Percentiles rank a stretch among this genome's conserved stretches.
Conservation (phyloP, 768 basidiomycete genomes). For the Tricholoma hemisulphureum region DNA sequence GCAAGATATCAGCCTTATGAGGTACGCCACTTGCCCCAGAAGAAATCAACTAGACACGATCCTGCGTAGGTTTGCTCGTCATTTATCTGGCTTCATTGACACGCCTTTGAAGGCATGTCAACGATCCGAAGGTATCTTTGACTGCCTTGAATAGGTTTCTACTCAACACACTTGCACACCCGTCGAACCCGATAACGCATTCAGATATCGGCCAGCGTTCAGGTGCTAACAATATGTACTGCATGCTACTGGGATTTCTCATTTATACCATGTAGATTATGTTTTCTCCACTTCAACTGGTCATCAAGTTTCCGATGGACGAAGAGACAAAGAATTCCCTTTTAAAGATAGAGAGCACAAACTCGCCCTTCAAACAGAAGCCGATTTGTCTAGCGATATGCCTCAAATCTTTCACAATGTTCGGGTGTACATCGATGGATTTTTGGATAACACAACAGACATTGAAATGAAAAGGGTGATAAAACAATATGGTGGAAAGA, state of each 20-base stretch:
- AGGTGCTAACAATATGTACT: constrained; percentile 39
- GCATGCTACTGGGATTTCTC: not conserved
- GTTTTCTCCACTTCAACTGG: constrained; percentile 65
- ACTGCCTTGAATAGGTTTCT: constrained; percentile 57
- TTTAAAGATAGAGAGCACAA: constrained; percentile 46
- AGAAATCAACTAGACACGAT: constrained; percentile 2
- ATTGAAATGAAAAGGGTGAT: constrained; percentile 75
- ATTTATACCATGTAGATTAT: constrained; percentile 39
- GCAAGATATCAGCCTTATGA: constrained; percentile 19
- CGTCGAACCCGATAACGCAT: constrained; percentile 78
- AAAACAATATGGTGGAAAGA: constrained; percentile 61
- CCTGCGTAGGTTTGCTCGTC: constrained; percentile 7
- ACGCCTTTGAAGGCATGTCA: constrained; percentile 1
- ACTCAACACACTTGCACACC: constrained; percentile 57
- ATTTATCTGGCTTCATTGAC: not conserved
- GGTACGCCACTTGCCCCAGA: not conserved
- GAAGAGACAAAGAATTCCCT: constrained; percentile 35
- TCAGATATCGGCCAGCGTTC: constrained; percentile 61
- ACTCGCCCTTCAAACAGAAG: constrained; percentile 32
- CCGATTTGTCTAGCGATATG: constrained; percentile 19
- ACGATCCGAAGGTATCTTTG: constrained; percentile 30
- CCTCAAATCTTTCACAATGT: constrained; percentile 42
- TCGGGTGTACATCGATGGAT: constrained; percentile 70
- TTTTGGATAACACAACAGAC: constrained; percentile 69
- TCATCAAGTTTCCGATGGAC: constrained; percentile 61